Conservation (phyloP, 495 filamentous ascomycete genomes). For the Neurospora tetraspora region DNA sequence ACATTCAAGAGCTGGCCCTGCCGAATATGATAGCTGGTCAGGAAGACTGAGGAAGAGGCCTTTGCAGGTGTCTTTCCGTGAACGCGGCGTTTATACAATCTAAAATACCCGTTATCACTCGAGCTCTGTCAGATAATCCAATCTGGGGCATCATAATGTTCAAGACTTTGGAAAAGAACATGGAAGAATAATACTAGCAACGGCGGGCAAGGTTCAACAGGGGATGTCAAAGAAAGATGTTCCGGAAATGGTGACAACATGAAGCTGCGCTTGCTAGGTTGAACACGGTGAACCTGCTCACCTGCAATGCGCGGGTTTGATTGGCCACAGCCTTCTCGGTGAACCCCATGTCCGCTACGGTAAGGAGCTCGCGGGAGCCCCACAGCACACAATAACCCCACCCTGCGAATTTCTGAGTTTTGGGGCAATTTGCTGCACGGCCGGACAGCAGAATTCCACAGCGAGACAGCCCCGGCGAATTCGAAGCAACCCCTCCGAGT, state of each 20-base stretch:
- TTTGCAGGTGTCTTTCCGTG: not conserved
- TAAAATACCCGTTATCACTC: not conserved
- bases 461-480: not conserved
- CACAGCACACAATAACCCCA: conserved; percentile 19
- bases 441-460: not conserved
- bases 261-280: not conserved
- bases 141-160: too few relatives aligned
- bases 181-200: not conserved
- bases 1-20: not conserved
- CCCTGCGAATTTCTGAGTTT: conserved; percentile 18
- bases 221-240: not conserved
- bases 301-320: not conserved
- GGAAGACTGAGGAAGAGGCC: not conserved
- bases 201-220: not conserved
- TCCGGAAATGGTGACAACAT: not conserved
- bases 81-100: not conserved
- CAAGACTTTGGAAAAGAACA: not conserved
- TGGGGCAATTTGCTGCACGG: conserved; percentile 2
- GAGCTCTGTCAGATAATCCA: not conserved
- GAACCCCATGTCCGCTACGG: not conserved
- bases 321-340: not conserved
- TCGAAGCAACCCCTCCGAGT: not conserved
- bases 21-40: not conserved
- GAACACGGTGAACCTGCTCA: not conserved
- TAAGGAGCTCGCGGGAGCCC: conserved; percentile 1